phyloP scores from a whole-genome alignment of 2,329 filamentous ascomycete genomes.

The Pseudogymnoascus sp. region DNA sequence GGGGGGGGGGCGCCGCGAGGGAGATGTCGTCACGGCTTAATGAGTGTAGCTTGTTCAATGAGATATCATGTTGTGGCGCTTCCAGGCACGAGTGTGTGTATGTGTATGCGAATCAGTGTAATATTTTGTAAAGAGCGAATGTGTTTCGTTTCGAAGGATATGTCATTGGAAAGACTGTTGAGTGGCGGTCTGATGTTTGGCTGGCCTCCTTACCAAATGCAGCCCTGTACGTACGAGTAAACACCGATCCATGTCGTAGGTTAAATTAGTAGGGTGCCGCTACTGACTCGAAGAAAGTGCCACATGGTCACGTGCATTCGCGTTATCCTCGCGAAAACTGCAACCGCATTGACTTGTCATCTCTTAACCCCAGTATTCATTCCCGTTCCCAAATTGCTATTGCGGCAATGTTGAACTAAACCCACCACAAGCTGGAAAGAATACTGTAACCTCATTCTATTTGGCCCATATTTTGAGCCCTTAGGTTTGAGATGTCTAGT shows the following conservation, averaged over 20 bases:
- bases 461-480: background rate
- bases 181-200: constrained; percentile 6
- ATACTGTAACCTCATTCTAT: background rate
- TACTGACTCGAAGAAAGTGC: background rate
- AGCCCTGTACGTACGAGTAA: constrained; percentile 3
- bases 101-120: background rate
- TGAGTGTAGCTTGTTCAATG: background rate
- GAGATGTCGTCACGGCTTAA: background rate
- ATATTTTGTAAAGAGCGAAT: background rate
- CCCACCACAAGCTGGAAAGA: background rate
- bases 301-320: background rate
- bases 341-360: background rate
- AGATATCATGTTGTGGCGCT: constrained; percentile 1
- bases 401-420: background rate
- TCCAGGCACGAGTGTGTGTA: background rate
- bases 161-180: constrained; percentile 6
- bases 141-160: background rate
- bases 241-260: constrained; percentile 8
- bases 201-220: constrained; percentile 7
- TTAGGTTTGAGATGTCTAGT: background rate
- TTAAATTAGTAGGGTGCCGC: constrained; percentile 7
- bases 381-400: background rate
- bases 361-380: background rate
- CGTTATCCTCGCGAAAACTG: constrained; percentile 6
- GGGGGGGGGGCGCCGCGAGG: background rate